Conservation (phyloP, 2,329 filamentous ascomycete genomes). For the Aspergillus sp. region DNA sequence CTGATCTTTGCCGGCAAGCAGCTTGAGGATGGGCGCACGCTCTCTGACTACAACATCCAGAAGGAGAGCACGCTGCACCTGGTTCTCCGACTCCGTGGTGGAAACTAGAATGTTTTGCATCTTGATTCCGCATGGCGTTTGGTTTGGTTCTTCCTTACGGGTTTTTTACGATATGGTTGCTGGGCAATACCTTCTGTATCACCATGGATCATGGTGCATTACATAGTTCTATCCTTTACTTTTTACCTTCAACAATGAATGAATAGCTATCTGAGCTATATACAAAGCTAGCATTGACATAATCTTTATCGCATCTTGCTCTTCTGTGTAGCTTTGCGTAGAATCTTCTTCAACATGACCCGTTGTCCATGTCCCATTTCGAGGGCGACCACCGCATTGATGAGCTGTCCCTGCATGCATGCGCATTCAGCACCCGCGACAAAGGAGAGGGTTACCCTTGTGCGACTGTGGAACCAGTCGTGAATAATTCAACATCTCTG, state of each 20-base stretch:
- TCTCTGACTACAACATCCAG: slow-evolving; percentile 57
- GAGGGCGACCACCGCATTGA: neutral
- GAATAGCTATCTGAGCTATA: slow-evolving; percentile 1
- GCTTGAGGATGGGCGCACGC: slow-evolving; percentile 51
- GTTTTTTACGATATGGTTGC: slow-evolving; percentile 20
- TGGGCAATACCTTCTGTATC: slow-evolving; percentile 24
- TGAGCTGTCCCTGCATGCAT: neutral
- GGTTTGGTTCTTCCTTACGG: slow-evolving; percentile 27
- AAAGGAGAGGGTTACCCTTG: neutral
- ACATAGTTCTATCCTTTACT: slow-evolving; percentile 19
- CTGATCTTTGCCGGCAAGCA: slow-evolving; percentile 72
- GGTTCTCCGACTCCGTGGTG: slow-evolving; percentile 50
- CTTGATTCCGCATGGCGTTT: slow-evolving; percentile 37
- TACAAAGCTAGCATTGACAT: neutral
- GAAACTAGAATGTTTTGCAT: slow-evolving; percentile 29
- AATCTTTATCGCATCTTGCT: neutral
- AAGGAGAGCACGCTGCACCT: slow-evolving; percentile 66
- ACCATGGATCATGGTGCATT: slow-evolving; percentile 17
- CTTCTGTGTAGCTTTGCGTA: neutral
- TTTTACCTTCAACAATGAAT: slow-evolving; percentile 4
- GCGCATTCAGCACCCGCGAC: neutral
- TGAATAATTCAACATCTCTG: neutral
- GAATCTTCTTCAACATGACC: no score
- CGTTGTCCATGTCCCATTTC: neutral
- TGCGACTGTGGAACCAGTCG: neutral